A percentile compares a stretch with the other conserved stretches of the same genome.
phyloP scores from a whole-genome alignment of 345 rosid species.

The Gynandropsis gynandra region DNA sequence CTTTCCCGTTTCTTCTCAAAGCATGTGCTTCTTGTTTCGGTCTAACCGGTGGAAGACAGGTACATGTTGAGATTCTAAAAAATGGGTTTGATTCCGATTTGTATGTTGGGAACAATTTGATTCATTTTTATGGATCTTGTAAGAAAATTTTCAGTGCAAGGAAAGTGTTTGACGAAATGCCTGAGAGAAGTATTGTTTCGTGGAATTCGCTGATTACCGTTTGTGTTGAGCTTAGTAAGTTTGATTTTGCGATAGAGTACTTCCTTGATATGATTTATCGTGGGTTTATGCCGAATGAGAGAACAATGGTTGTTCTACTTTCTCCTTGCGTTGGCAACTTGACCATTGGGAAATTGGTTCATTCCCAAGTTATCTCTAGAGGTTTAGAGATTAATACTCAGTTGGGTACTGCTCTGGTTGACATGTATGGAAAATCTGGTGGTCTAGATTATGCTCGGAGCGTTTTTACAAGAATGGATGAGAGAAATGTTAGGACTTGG shows the following conservation, averaged over 20 bases:
- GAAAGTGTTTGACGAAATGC: conserved; percentile 70
- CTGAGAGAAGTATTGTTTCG: conserved; percentile 52
- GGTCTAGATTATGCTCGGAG: conserved; percentile 38
- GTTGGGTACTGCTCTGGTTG: conserved; percentile 76
- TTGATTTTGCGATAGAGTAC: conserved; percentile 38
- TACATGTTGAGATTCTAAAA: conserved; percentile 54
- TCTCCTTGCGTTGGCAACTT: conserved; percentile 53
- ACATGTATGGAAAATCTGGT: conserved; percentile 77
- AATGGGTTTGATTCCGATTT: conserved; percentile 58
- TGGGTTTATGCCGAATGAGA: conserved; percentile 51
- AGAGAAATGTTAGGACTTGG: conserved; percentile 83
- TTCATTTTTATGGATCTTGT: conserved; percentile 62
- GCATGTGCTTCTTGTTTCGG: conserved; percentile 46
- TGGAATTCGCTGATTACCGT: conserved; percentile 74
- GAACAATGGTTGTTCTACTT: conserved; percentile 65
- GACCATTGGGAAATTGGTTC: conserved; percentile 66
- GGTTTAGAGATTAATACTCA: conserved; percentile 48
- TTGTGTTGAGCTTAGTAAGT: conserved; percentile 37
- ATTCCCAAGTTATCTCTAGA: conserved; percentile 49
- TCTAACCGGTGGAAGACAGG: conserved; percentile 53
- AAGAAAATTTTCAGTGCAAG: conserved; percentile 43
- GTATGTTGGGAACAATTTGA: conserved; percentile 56
- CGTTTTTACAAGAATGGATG: conserved; percentile 45
- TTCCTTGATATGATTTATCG: conserved; percentile 42
- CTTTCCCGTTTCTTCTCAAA: conserved; percentile 66